Evolutionary conservation across 192 early-diverging fungal genomes (phyloP).

Genomic region (Borealophlyctis nickersoniae): DNA sequence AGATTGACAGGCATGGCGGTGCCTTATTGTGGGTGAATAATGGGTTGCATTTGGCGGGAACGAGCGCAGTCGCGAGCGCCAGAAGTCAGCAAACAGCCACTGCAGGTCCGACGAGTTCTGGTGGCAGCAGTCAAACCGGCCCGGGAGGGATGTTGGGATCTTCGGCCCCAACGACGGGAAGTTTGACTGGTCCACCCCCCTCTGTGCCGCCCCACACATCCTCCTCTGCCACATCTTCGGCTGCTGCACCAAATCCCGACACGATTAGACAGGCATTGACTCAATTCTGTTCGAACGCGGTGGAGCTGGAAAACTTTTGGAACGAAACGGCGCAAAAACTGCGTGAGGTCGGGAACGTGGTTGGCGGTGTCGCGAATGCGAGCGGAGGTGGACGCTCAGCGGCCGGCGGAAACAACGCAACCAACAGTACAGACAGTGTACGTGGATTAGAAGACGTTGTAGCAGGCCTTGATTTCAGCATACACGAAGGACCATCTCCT

Average conservation of each 20-base stretch:
- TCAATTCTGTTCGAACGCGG: conserved; percentile 49
- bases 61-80: conserved; percentile 22
- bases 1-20: conserved; percentile 67
- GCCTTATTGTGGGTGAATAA: conserved; percentile 93
- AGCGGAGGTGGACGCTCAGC: background rate
- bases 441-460: background rate
- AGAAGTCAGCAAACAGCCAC: background rate
- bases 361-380: conserved; percentile 1
- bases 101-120: conserved; percentile 8
- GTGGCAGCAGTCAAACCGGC: background rate
- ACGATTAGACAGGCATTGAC: conserved; percentile 16
- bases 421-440: background rate
- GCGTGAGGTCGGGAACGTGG: background rate
- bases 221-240: too few species aligned
- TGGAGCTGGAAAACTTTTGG: conserved; percentile 67
- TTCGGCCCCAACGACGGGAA: too few species aligned
- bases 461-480: background rate
- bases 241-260: too few species aligned
- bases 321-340: conserved; percentile 23
- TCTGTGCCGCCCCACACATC: too few species aligned
- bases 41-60: conserved; percentile 55
- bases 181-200: too few species aligned
- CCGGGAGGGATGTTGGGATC: too few species aligned
- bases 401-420: background rate
- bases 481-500: conserved; percentile 2